A percentile compares a stretch with the other conserved stretches of the same genome.
Conservation (phyloP, 129 eudicot genomes). For the Kitagawia praeruptora region DNA sequence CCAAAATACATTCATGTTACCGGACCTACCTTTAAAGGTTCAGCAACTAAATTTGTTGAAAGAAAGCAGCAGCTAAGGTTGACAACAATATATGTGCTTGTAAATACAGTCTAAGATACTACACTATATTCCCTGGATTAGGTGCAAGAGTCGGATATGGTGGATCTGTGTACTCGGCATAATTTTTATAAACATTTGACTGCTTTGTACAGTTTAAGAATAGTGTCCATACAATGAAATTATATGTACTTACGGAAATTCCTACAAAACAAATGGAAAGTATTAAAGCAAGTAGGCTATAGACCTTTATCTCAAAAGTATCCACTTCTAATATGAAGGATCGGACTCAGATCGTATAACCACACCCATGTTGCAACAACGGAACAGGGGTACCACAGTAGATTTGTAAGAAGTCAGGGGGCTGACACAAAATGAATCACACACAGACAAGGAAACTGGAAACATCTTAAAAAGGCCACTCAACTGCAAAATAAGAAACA, state of each 20-base stretch:
- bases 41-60: not conserved
- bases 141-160: not conserved
- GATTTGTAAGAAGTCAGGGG: not conserved
- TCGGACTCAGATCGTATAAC: not conserved
- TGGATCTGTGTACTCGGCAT: not conserved
- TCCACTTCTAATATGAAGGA: not conserved
- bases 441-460: not conserved
- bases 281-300: not conserved
- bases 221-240: not conserved
- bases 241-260: not conserved
- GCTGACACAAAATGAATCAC: not conserved
- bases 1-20: not conserved
- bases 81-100: not conserved
- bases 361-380: not conserved
- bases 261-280: not conserved
- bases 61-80: not conserved
- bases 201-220: not conserved
- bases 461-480: not conserved
- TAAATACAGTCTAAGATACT: not conserved
- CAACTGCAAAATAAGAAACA: not conserved
- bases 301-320: not conserved
- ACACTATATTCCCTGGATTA: not conserved
- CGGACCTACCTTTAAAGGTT: not conserved
- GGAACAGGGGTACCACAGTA: not conserved
- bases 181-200: not conserved